Conservation (phyloP, 208 protist species). For the Acanthamoeba divionensis region DNA sequence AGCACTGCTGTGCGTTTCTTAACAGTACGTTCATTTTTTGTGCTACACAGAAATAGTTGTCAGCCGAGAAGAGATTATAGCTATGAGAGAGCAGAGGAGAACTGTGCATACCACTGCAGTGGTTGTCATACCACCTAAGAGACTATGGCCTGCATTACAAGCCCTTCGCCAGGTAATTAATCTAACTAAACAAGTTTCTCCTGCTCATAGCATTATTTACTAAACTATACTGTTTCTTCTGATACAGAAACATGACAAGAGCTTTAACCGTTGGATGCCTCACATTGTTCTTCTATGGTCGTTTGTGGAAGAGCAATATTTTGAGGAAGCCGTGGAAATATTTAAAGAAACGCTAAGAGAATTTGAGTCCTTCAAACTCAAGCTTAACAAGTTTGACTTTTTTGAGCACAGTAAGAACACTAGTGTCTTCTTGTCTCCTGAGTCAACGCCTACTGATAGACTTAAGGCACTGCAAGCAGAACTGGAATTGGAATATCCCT, state of each 20-base stretch:
- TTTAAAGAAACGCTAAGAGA: conserved; percentile 10
- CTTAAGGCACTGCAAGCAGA: conserved; percentile 15
- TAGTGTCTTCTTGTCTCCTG: not conserved
- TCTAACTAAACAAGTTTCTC: not conserved
- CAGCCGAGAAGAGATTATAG: conserved; percentile 5
- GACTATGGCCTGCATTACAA: conserved; percentile 12
- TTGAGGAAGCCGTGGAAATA: not conserved
- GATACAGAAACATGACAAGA: conserved; percentile 40
- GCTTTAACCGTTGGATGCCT: conserved; percentile 40
- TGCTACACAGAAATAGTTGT: no score
- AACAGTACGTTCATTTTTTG: no score
- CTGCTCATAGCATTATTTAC: not conserved
- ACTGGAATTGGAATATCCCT: conserved; percentile 25
- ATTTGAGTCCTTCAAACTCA: not conserved
- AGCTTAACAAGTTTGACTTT: conserved; percentile 13
- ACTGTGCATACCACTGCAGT: conserved; percentile 10
- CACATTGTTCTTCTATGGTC: conserved; percentile 13
- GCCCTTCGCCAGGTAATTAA: not conserved
- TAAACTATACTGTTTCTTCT: not conserved
- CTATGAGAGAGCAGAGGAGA: not conserved
- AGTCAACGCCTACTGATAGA: not conserved
- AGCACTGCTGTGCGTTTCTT: no score
- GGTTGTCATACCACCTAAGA: conserved; percentile 1
- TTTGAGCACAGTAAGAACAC: conserved; percentile 41
- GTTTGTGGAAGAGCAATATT: conserved; percentile 40